phyloP scores from a whole-genome alignment of 495 filamentous ascomycete species.

The Chlorociboria aeruginascens region DNA sequence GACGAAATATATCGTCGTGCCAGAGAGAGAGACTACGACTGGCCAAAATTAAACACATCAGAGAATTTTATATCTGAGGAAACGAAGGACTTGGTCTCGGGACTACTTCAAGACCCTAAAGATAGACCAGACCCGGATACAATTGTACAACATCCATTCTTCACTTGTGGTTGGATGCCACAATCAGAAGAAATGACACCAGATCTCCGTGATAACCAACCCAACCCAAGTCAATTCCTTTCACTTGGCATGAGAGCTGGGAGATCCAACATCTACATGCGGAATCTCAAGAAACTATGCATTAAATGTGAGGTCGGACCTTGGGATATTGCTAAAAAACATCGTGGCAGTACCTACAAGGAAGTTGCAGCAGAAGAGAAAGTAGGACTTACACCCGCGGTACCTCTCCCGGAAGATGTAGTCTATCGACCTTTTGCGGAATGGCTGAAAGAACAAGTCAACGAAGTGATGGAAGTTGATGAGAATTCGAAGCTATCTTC shows the following conservation, averaged over 20 bases:
- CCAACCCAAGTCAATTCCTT: slow-evolving; percentile 20
- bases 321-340: slow-evolving; percentile 26
- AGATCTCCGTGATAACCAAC: slow-evolving; percentile 36
- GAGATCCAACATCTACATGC: slow-evolving; percentile 5
- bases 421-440: slow-evolving; percentile 50
- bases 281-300: slow-evolving; percentile 20
- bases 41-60: slow-evolving; percentile 45
- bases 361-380: slow-evolving; percentile 63
- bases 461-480: background rate
- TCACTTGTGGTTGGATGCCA: slow-evolving; percentile 52
- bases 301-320: slow-evolving; percentile 34
- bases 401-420: slow-evolving; percentile 55
- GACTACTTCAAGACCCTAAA: slow-evolving; percentile 62
- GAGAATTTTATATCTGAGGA: slow-evolving; percentile 38
- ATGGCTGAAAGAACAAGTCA: slow-evolving; percentile 13
- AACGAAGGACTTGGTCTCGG: slow-evolving; percentile 69
- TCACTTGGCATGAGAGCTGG: slow-evolving; percentile 11
- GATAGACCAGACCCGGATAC: slow-evolving; percentile 65
- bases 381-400: slow-evolving; percentile 51
- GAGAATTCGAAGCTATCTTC: background rate
- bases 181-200: slow-evolving; percentile 33
- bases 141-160: slow-evolving; percentile 74
- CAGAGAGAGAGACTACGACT: slow-evolving; percentile 58
- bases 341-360: slow-evolving; percentile 48
- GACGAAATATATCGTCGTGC: slow-evolving; percentile 79